Conservation (phyloP, 495 filamentous ascomycete species). For the Diplogelasinospora grovesii region DNA sequence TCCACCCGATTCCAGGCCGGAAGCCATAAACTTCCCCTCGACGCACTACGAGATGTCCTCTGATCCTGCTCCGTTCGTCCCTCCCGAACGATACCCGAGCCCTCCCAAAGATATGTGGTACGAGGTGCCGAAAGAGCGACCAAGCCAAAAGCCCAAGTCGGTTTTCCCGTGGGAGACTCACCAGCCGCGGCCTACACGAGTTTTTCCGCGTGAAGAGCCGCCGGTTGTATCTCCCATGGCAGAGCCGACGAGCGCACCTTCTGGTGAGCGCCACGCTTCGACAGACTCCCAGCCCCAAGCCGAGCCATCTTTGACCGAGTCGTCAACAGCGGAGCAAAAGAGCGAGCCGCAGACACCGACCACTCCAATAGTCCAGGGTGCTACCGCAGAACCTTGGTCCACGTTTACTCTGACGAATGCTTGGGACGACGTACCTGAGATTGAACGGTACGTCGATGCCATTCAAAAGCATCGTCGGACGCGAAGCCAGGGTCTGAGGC, state of each 20-base stretch:
- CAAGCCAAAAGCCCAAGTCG: conserved; percentile 50
- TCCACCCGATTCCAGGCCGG: conserved; percentile 64
- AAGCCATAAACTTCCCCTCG: conserved; percentile 68
- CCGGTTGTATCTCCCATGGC: conserved; percentile 10
- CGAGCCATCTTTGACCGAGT: conserved; percentile 30
- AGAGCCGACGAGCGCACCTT: conserved; percentile 5
- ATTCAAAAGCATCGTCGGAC: conserved; percentile 58
- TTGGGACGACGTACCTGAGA: conserved; percentile 82
- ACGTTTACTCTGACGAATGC: conserved; percentile 65
- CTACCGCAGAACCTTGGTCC: conserved; percentile 52
- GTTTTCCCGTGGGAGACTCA: conserved; percentile 84
- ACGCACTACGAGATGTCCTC: conserved; percentile 71
- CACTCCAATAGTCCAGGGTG: conserved; percentile 39
- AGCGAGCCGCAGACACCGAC: conserved; percentile 41
- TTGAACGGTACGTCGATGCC: conserved; percentile 69
- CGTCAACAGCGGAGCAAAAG: conserved; percentile 28
- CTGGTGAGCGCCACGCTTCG: conserved; percentile 16
- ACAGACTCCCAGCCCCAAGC: conserved; percentile 16
- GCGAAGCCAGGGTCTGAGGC: conserved; percentile 50
- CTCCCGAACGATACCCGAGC: conserved; percentile 69
- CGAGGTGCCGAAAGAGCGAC: conserved; percentile 57
- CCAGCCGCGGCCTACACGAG: conserved; percentile 58
- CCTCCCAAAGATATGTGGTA: conserved; percentile 83
- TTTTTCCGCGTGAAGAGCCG: conserved; percentile 58
- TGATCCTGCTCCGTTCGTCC: conserved; percentile 61